Evolutionary conservation across 2,329 filamentous ascomycete species (phyloP), one percentile per base, ranked within the genome.

Genomic region (Colletotrichum sp.): DNA sequence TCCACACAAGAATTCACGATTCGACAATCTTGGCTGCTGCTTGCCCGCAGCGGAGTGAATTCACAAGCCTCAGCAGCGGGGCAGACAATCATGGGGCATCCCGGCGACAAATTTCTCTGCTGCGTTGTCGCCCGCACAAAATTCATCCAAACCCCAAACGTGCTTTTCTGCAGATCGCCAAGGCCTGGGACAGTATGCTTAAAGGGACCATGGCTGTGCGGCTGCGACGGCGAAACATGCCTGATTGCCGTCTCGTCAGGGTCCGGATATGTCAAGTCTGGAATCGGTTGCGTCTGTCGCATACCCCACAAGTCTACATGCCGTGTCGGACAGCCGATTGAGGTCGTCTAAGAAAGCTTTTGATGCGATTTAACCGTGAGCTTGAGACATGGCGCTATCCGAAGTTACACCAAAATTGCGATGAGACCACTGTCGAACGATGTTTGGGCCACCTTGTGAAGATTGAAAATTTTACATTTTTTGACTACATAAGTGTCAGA

Each of bases 171-270:
- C 70, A 62, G 56, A 52, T 38, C 56, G 70, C 70, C 73, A 68
- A 73, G 69, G 56, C 32, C 24, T 43, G 43, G 70, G 32, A 56
- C 55, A 36, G 38, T 26, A 68, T 64, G 73, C 64, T 73, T 72
- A 38, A 75, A 66, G 26, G 16, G n/a, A 10, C 43, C 28, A 30
- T 32, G 55, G 34, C 26, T 36, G 21, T 36, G 26, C 21, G 16
- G n/a, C 21, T 18, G 10, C 16, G 18, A 56, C 55, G 8, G 21
- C n/a, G 38, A 56, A 62, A 70, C 24, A 28, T 3, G 56, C 24
- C 36, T 7, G 36, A 26, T 24, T 32, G n/a, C 6, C n/a, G 66
- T 60, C 52, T 58, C 21, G 43, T 30, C 21, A 55, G 36, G 38
- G n/a, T 12, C 26, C 65, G 26, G 3, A 30, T 7, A 18, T 38